Percentiles rank a stretch among this genome's conserved stretches.
phyloP scores from a whole-genome alignment of 495 filamentous ascomycete genomes.

The Talaromyces nanjingensis region DNA sequence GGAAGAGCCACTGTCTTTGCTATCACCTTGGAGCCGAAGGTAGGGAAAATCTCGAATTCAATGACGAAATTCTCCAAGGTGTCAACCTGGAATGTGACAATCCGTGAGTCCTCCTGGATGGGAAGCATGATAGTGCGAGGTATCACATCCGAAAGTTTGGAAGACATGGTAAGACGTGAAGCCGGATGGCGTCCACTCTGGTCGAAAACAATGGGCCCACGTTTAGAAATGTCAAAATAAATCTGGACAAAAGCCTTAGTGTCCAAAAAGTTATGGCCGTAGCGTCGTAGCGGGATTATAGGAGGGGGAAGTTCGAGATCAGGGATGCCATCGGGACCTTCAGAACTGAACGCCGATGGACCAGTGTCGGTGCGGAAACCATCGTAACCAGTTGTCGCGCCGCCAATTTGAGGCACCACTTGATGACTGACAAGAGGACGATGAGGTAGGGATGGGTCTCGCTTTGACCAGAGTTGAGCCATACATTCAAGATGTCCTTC shows the following conservation, averaged over 20 bases:
- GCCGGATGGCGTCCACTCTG: conserved; percentile 94
- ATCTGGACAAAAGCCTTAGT: conserved; percentile 93
- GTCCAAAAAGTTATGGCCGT: conserved; percentile 97
- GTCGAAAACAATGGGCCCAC: conserved; percentile 79
- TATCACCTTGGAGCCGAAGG: conserved; percentile 94
- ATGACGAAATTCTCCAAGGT: conserved; percentile 85
- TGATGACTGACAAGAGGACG: conserved; percentile 27
- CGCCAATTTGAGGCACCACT: conserved; percentile 30
- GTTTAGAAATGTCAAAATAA: conserved; percentile 64
- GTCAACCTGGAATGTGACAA: conserved; percentile 93
- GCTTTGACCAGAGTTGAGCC: conserved; percentile 65
- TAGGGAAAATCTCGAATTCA: conserved; percentile 96
- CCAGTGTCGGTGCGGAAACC: conserved; percentile 36
- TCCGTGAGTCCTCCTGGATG: conserved; percentile 88
- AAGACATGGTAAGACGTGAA: conserved; percentile 90
- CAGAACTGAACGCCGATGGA: conserved; percentile 53
- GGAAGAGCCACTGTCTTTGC: conserved; percentile 90
- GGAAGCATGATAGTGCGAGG: conserved; percentile 91
- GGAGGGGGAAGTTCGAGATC: conserved; percentile 89
- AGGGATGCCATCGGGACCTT: conserved; percentile 82
- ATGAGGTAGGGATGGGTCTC: conserved; percentile 16
- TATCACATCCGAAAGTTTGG: conserved; percentile 90
- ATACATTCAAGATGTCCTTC: conserved; percentile 95
- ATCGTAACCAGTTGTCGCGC: conserved; percentile 23
- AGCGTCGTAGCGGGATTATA: conserved; percentile 87